Evolutionary conservation across 2,329 filamentous ascomycete species (phyloP).

Genomic region (Monilinia fructigena): DNA sequence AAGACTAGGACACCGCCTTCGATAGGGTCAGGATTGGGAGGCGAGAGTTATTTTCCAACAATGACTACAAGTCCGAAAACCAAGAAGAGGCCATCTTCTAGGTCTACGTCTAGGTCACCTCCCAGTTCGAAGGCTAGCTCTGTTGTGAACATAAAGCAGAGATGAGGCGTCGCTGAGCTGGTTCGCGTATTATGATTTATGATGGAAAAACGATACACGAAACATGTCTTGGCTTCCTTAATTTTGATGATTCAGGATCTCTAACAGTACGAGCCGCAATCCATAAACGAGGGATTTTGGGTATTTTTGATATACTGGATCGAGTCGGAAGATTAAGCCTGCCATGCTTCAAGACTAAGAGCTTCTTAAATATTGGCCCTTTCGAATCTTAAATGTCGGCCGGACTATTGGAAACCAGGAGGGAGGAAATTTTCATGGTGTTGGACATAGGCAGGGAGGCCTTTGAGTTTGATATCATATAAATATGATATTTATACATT

Average conservation of each 20-base stretch:
- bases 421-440: background rate
- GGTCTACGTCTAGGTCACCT: constrained; percentile 28
- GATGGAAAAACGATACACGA: constrained; percentile 11
- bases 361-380: background rate
- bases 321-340: background rate
- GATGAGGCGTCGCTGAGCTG: constrained; percentile 20
- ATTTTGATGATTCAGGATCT: background rate
- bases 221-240: constrained; percentile 10
- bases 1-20: constrained; percentile 50
- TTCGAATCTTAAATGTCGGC: background rate
- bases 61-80: constrained; percentile 26
- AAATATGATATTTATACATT: constrained; percentile 3
- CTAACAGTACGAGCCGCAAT: background rate
- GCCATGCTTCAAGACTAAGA: background rate
- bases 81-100: constrained; percentile 27
- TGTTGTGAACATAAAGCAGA: constrained; percentile 35
- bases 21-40: constrained; percentile 8
- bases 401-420: background rate
- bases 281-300: background rate
- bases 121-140: constrained; percentile 34
- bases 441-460: background rate
- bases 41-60: constrained; percentile 32
- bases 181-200: constrained; percentile 22
- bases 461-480: background rate
- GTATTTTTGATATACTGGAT: background rate